Conservation (phyloP, 23 red algal genomes). For the Cyanidioschyzon merolae region DNA sequence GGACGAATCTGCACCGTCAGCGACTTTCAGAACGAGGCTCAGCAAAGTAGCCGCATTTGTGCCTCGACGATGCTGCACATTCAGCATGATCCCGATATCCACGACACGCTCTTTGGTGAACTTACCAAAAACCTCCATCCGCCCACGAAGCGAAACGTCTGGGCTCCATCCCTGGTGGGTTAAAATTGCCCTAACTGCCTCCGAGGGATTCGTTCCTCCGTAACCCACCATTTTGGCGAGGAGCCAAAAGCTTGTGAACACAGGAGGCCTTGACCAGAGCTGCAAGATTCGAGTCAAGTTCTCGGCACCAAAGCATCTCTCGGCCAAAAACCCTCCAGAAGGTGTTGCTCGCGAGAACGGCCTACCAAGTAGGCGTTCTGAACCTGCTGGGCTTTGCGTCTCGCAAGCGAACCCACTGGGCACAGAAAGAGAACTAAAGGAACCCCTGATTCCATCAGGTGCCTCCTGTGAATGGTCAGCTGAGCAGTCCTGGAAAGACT, state of each 20-base stretch:
- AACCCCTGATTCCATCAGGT: no score
- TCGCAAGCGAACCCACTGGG: no score
- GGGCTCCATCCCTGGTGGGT: background rate
- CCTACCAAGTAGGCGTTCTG: no score
- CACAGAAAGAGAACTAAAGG: no score
- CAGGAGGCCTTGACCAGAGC: slow-evolving; percentile 6
- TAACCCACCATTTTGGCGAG: slow-evolving; percentile 3
- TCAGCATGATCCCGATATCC: background rate
- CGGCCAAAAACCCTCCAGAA: background rate
- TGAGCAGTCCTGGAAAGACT: no score
- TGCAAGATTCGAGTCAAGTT: background rate
- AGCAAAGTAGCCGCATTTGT: background rate
- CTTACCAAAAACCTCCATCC: background rate
- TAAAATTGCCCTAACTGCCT: background rate
- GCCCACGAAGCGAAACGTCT: background rate
- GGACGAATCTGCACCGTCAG: background rate
- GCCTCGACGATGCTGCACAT: background rate
- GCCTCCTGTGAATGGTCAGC: no score
- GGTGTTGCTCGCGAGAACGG: no score
- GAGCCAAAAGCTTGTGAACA: slow-evolving; percentile 10
- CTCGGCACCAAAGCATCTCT: background rate
- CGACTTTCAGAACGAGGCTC: background rate
- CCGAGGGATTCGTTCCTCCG: slow-evolving; percentile 6
- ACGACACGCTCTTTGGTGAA: slow-evolving; percentile 7
- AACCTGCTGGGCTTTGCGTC: no score